Base-by-base conservation (phyloP, 2,329 filamentous ascomycete genomes). In the Sarocladium kiliense region DNA sequence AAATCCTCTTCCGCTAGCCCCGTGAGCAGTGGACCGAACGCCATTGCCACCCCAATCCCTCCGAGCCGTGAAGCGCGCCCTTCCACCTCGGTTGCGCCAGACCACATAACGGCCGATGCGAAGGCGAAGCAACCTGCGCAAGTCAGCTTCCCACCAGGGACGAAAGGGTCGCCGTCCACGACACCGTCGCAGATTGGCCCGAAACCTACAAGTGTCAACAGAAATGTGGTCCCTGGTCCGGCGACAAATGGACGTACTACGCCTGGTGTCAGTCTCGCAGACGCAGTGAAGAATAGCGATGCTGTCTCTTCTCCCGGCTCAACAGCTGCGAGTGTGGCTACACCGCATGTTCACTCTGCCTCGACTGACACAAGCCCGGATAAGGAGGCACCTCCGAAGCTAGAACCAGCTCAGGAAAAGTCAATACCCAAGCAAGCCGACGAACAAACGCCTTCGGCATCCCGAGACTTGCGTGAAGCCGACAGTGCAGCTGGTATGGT, bases 291-390 rank as follows among this genome's bases (percentile, higher is more conserved):
- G 36, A 62, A 68, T 51, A 63, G 69, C 2, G 81, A 83, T 59
- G 68, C 71, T 2, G 61, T 76, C 5, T 83, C 78, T 2, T 84
- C 81, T 2, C 79, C 81, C 16, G 75, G 74, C 2, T 93, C 89
- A 5, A 91, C 87, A 30, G 80, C 85, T 1, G 85, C 86, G 62
- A 91, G 88, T 42, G 85, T 85, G 55, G 84, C 86, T 21, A 94
- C 89, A 0, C 87, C 89, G 1, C 81, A 79, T 34, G 78, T 85
- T 37, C 80, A 85, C 57, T 81, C 87, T 59, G 80, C 78, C 6
- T 91, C 88, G 1, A 83, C 87, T 1, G 85, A 87, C 61, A 91
- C 88, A 1, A 91, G 87, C 62, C 85, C 87, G 1, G 87, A 88
- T 55, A 81, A 87, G 55, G 87, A 91, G 50, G 78, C 76, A 18